Evolutionary conservation across 148 eudicot species (phyloP).

Genomic region (Tetragonia tetragonoides): DNA sequence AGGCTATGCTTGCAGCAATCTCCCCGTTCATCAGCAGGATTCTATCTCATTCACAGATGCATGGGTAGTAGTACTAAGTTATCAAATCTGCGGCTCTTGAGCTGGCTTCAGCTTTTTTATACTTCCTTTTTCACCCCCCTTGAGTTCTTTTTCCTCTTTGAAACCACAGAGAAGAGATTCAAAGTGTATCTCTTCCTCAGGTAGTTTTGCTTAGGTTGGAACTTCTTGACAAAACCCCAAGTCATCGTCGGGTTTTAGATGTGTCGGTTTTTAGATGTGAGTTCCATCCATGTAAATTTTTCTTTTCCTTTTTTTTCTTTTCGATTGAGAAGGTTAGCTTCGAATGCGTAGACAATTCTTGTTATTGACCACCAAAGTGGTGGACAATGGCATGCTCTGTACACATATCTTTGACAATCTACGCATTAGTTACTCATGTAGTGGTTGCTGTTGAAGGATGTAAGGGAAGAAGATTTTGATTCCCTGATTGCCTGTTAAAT

Average conservation of each 20-base stretch:
- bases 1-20: conserved; percentile 84
- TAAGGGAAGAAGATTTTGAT: neutral
- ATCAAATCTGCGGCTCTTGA: neutral
- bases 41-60: conserved; percentile 36
- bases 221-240: conserved; percentile 6
- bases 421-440: neutral
- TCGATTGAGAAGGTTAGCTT: conserved; percentile 17
- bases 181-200: conserved; percentile 10
- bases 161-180: conserved; percentile 18
- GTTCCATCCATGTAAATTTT: conserved; percentile 29
- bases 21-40: conserved; percentile 71
- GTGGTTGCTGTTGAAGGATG: conserved; percentile 1
- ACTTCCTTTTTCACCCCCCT: neutral
- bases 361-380: conserved; percentile 25
- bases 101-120: neutral
- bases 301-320: neutral
- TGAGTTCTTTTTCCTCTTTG: conserved; percentile 1
- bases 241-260: conserved; percentile 1
- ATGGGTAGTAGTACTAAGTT: conserved; percentile 23
- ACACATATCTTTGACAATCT: conserved; percentile 22
- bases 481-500: neutral
- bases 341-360: conserved; percentile 20
- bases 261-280: conserved; percentile 9
- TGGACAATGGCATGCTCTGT: conserved; percentile 21
- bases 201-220: conserved; percentile 10